Percentiles rank a stretch among this genome's conserved stretches.
Conservation (phyloP, 208 protist species). For the Crithidia thermophila region DNA sequence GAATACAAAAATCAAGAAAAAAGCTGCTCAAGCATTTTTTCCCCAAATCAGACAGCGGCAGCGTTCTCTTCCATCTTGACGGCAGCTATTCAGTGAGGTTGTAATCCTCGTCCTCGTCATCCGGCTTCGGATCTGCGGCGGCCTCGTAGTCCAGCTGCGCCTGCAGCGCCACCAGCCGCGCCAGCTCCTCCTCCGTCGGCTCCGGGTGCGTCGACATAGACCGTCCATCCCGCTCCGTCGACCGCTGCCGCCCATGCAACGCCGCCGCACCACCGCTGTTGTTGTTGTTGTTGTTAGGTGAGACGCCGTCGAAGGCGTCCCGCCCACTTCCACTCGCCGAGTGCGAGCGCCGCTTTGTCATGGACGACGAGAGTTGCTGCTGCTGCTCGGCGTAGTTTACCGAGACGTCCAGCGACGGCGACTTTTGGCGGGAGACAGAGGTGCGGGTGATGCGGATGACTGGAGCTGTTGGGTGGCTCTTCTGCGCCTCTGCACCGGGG, state of each 20-base stretch:
- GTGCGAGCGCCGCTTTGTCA: slow-evolving; percentile 8
- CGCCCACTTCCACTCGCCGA: slow-evolving; percentile 14
- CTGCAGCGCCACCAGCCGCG: slow-evolving; percentile 60
- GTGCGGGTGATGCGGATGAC: slow-evolving; percentile 4
- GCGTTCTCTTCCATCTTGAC: neutral
- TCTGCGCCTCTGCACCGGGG: neutral
- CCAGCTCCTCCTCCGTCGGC: slow-evolving; percentile 54
- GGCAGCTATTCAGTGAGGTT: slow-evolving; percentile 44
- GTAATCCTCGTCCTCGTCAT: slow-evolving; percentile 43
- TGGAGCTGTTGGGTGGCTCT: neutral
- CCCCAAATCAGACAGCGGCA: no score
- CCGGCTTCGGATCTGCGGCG: slow-evolving; percentile 39
- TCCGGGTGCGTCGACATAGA: slow-evolving; percentile 9
- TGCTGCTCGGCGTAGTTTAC: neutral
- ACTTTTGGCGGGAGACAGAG: slow-evolving; percentile 8
- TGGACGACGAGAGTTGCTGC: neutral
- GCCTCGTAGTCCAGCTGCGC: slow-evolving; percentile 54
- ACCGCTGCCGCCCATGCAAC: slow-evolving; percentile 15
- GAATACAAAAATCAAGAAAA: no score
- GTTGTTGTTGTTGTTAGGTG: neutral
- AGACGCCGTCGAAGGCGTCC: slow-evolving; percentile 1
- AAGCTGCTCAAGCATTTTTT: no score
- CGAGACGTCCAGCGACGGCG: neutral
- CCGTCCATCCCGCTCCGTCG: slow-evolving; percentile 12
- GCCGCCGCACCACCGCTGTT: neutral